Base-by-base conservation (phyloP, 768 basidiomycete genomes). In the Agrocybe chaxingu region DNA sequence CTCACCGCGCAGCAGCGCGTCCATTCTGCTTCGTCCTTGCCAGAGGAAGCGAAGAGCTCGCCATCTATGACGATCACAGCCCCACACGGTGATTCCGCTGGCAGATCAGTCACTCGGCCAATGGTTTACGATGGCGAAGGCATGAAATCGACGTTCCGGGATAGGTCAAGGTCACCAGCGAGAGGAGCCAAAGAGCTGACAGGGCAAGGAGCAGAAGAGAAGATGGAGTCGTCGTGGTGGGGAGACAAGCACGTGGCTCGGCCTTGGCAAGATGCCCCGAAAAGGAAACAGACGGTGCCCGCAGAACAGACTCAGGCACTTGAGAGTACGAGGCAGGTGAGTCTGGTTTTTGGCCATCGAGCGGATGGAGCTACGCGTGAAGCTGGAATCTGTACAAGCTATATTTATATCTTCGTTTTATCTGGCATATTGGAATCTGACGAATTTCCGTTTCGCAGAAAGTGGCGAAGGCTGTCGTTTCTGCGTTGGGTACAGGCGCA, bases 401-500 rank as follows among this genome's bases (percentile, higher is more conserved):
- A 11, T 24, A 24, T 16, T 37, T 11, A 37, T 37, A 3, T 37
- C 36, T 37, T 37, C 36, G 7, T 37, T 37, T 11, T 37, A 11
- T 37, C 36, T 16, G 36, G 36, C 16, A 16, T 37, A 11, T 16
- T 34, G 29, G 29, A 36, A 16, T 43, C 40, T 36, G 42, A 42
- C 42, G 18, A 36, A 13, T 45, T 18, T 34, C 35, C 32, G 41
- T n/a, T 32, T 49, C 37, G n/a, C n/a, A 69, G 68, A 63, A 60
- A 54, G 73, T 78, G 5, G 68, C 65, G 2, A 57, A 67, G 48
- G 73, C 75, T 1, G 68, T 66, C 0, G 59, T 53, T 0, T 67
- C 75, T 11, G 70, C 76, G 2, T 63, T 81, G 16, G 77, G 73
- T 30, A 68, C 68, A 2, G 62, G 72, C 0, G 66, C 61, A 1